phyloP scores from a whole-genome alignment of 2,329 filamentous ascomycete genomes.

The Emergomyces orientalis region DNA sequence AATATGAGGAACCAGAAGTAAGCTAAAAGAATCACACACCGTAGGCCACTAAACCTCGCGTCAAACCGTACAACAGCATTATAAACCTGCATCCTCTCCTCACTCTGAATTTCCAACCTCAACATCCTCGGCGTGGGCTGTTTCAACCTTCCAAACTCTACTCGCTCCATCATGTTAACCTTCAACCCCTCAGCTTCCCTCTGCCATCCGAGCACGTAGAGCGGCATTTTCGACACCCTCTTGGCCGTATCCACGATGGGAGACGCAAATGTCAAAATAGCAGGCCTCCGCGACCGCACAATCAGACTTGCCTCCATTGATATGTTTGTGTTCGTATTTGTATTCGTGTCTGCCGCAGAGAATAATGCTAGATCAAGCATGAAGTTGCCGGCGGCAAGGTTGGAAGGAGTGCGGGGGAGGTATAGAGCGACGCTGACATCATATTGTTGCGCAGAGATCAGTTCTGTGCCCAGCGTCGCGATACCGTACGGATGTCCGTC shows the following conservation, averaged over 20 bases:
- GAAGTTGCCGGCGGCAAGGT: constrained; percentile 77
- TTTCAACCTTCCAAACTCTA: constrained; percentile 52
- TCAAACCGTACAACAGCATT: constrained; percentile 56
- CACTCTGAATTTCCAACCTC: constrained; percentile 60
- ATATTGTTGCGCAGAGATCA: constrained; percentile 69
- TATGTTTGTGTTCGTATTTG: constrained; percentile 18
- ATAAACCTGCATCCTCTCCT: constrained; percentile 67
- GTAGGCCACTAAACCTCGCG: constrained; percentile 65
- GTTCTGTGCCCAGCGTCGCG: constrained; percentile 40
- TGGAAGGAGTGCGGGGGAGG: constrained; percentile 68
- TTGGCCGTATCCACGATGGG: constrained; percentile 54
- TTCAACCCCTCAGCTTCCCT: constrained; percentile 55
- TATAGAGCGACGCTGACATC: constrained; percentile 67
- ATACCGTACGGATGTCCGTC: constrained; percentile 45
- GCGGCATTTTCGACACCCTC: constrained; percentile 54
- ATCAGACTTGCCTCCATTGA: constrained; percentile 33
- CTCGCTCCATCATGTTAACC: constrained; percentile 63
- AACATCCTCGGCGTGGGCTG: constrained; percentile 45
- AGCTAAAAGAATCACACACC: constrained; percentile 29
- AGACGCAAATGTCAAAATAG: constrained; percentile 70
- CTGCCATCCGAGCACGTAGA: constrained; percentile 58
- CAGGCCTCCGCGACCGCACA: constrained; percentile 60
- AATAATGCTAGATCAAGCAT: constrained; percentile 76
- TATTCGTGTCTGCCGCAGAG: constrained; percentile 31
- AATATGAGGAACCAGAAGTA: neutral